phyloP scores from a whole-genome alignment of 1,284 basidiomycete genomes.

The Trichosporon sp. region DNA sequence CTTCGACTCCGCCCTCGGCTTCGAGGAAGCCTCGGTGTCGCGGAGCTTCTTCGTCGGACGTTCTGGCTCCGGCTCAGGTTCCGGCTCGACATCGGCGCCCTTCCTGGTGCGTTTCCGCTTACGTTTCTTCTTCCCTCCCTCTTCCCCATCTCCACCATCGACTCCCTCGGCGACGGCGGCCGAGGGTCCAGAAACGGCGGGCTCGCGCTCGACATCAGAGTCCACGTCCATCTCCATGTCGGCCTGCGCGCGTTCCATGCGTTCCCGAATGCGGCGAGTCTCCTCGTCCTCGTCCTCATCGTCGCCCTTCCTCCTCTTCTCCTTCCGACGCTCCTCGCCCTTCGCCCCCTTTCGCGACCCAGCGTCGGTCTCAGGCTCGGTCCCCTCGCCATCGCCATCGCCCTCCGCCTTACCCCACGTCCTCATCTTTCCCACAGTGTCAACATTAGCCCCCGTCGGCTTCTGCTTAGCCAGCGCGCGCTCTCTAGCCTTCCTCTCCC shows the following conservation, averaged over 20 bases:
- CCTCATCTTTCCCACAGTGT: slow-evolving; percentile 24
- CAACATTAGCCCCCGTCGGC: slow-evolving; percentile 36
- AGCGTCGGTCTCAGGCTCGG: slow-evolving; percentile 4
- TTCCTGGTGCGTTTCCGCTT: slow-evolving; percentile 15
- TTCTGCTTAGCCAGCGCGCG: slow-evolving; percentile 29
- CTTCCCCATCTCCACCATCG: neutral
- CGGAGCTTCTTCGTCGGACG: neutral
- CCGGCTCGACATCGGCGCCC: neutral
- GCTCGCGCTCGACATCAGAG: neutral
- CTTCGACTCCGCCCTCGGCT: neutral
- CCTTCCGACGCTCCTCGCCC: neutral
- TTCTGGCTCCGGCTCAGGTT: neutral
- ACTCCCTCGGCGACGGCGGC: no score
- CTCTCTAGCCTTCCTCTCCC: slow-evolving; percentile 24
- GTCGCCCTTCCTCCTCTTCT: neutral
- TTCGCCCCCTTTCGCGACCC: no score
- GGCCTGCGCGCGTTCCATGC: slow-evolving; percentile 1
- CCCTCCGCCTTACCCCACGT: slow-evolving; percentile 27
- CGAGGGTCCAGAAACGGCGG: no score
- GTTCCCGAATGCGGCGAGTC: neutral
- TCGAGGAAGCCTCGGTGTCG: neutral
- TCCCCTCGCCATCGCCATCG: neutral
- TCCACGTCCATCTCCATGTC: neutral
- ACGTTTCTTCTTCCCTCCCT: slow-evolving; percentile 16
- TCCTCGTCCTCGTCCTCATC: slow-evolving; percentile 5